Evolutionary conservation across 495 filamentous ascomycete species (phyloP).

Genomic region (Bathelium albidoporum): DNA sequence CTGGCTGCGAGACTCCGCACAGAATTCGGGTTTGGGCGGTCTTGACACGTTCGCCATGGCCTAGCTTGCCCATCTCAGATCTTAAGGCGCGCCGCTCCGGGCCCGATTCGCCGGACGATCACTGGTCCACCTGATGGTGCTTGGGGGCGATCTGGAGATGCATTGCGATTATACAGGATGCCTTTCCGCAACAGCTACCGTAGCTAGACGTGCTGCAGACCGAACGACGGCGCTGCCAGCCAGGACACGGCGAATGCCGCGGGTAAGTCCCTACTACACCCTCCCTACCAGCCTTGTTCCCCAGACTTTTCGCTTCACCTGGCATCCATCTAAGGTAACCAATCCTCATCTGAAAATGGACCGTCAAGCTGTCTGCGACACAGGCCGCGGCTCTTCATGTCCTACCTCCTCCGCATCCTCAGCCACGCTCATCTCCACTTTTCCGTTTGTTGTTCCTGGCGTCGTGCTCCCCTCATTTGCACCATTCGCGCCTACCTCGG

Average conservation of each 20-base stretch:
- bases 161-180: not conserved
- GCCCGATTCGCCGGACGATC: constrained; percentile 5
- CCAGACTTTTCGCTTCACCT: constrained; percentile 1
- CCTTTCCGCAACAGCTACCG: not conserved
- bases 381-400: not conserved
- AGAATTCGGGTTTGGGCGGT: constrained; percentile 1
- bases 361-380: not conserved
- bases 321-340: not conserved
- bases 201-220: not conserved
- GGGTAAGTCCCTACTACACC: not conserved
- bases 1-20: not conserved
- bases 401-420: not conserved
- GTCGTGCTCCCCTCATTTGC: not conserved
- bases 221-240: not conserved
- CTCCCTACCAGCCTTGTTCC: not conserved
- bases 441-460: constrained; percentile 13
- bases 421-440: constrained; percentile 5
- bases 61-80: constrained; percentile 3
- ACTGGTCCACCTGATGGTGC: not conserved
- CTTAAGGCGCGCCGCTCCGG: constrained; percentile 1
- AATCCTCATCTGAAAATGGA: not conserved
- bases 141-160: not conserved
- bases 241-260: not conserved
- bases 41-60: not conserved
- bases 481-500: constrained; percentile 26